Evolutionary conservation across 1,139 yeast genomes (phyloP), one percentile per base, ranked within the genome.

Genomic region (Arxiozyma bovina): DNA sequence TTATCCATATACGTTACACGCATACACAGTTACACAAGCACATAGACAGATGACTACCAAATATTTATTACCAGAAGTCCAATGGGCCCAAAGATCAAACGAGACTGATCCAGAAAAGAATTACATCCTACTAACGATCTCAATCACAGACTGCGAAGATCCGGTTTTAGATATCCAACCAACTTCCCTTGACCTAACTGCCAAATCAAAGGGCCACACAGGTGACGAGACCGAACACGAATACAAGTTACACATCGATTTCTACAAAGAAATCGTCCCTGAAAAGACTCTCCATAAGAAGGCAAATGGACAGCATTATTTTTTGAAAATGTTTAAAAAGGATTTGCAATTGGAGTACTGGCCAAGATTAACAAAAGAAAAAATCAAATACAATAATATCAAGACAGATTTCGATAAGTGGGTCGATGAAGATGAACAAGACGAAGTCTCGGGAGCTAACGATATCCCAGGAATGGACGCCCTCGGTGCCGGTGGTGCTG

Each of bases 321-420:
- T 89, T 60, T 57, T 67, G 53, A 65, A 66, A 77, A 84, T 54
- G 71, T 90, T 62, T 78, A 87, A 73, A 88, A 93, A 79, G 80
- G 84, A 73, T 77, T 75, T 59, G 68, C 77, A 51, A 72, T 81
- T 76, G 57, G 97, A 90, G 68, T 91, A 76, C 77, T 94, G 98
- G 99, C 98, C 91, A 69, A 82, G 95, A 71, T 79, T 87, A 71
- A 86, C 85, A 60, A 87, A 83, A 74, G 88, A 81, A 66, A 87
- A 83, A 74, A 76, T 77, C 63, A 86, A 79, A 68, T 78, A 76
- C 61, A 85, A 81, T 62, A 88, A 80, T 72, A 81, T 93, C 70
- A 87, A 88, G 76, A 93, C 99, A 18, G 99, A 93, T 70, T 93
- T 93, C 67, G 96, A 91, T 75, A 87, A 85, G 72, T 93, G 99